Evolutionary conservation across 805 yeast genomes (phyloP), one percentile per base, ranked within the genome.

Genomic region (Saccharomycodes ludwigii): DNA sequence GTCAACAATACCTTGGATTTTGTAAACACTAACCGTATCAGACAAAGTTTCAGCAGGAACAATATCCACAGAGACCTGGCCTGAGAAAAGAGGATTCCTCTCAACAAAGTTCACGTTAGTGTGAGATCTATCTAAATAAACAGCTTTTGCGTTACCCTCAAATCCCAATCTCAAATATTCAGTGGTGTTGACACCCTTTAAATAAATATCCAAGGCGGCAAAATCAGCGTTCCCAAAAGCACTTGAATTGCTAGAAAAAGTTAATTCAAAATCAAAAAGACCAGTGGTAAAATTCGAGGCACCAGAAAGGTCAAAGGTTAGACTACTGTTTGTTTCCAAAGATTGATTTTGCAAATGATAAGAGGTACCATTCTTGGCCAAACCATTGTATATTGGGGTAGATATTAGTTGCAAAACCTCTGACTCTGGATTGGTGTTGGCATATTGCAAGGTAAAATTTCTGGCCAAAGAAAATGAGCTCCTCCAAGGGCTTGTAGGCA

Each of bases 401-500:
- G n/a, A n/a, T n/a, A n/a, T n/a, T n/a, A n/a, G n/a, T n/a, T n/a
- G n/a, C n/a, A 20, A 20, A 10, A 20, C 14, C 12, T 14, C 16
- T 24, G 12, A 8, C 14, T 24, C 15, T 13, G 26, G 15, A n/a
- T 12, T 17, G 9, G 7, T 28, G 33, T 14, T 17, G 23, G n/a
- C n/a, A 21, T 8, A 27, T n/a, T 41, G 44, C 32, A 55, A 34
- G 12, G 52, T 43, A 30, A 46, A 43, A 31, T 50, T 50, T 33
- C 60, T 47, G n/a, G 42, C 50, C 13, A 54, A 34, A 1, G 63
- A 44, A 61, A 58, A 54, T 3, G 61, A 50, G 13, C 56, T 43
- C 32, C 60, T 50, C 58, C 59, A 60, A 6, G 47, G 41, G 5
- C 34, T 38, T 9, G 61, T 56, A n/a, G 66, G 66, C 13, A 51